Evolutionary conservation across 345 rosid genomes (phyloP).

Genomic region (Litchi chinensis): DNA sequence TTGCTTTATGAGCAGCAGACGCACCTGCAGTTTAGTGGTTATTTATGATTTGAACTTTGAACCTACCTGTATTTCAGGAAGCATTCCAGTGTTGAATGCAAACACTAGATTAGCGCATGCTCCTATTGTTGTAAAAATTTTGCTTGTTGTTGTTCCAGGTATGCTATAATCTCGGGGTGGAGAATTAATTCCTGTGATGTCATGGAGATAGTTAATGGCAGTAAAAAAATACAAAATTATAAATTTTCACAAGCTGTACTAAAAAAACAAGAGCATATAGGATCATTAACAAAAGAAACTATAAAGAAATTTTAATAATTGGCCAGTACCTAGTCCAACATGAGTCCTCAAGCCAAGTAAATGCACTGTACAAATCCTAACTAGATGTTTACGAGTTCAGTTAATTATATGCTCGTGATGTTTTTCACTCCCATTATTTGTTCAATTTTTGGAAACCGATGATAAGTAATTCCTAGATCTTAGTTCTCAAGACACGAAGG

Average conservation of each 20-base stretch:
- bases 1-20: background rate
- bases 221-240: background rate
- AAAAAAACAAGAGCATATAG: background rate
- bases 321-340: background rate
- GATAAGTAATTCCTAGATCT: too few species aligned
- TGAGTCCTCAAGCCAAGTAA: too few species aligned
- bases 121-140: conserved; percentile 69
- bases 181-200: conserved; percentile 52
- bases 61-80: conserved; percentile 86
- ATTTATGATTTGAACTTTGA: background rate
- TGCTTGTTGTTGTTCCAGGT: conserved; percentile 46
- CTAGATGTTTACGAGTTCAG: too few species aligned
- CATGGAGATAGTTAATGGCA: background rate
- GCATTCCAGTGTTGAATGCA: conserved; percentile 97
- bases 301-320: background rate
- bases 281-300: background rate
- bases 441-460: too few species aligned
- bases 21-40: background rate
- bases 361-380: too few species aligned
- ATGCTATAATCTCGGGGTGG: conserved; percentile 79
- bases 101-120: conserved; percentile 86
- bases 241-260: background rate
- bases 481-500: too few species aligned
- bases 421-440: too few species aligned
- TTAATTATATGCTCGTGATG: too few species aligned